These are phyloP conservation scores for Epichloe elymi DNA, from an alignment of 2,329 filamentous ascomycete genomes.

Conservation along the genomic window DNA sequence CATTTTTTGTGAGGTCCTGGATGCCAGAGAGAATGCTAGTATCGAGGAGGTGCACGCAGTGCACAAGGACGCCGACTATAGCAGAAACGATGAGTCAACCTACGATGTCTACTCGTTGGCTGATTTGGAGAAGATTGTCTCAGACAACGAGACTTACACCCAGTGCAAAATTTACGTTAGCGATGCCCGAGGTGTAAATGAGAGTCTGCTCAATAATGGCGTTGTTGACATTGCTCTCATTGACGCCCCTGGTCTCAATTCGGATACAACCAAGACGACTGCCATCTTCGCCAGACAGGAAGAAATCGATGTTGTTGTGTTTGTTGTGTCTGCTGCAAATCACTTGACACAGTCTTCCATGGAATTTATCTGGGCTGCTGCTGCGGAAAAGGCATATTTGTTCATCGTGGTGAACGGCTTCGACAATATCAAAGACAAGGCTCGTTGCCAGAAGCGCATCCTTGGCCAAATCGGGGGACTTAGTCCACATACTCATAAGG, in stretches of 20 bases:
- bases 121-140: conserved; percentile 78
- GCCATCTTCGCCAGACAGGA: conserved; percentile 95
- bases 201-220: conserved; percentile 91
- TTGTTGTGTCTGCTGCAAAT: conserved; percentile 93
- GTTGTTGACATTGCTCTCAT: conserved; percentile 97
- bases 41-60: conserved; percentile 94
- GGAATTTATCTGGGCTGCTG: conserved; percentile 93
- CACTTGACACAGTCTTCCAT: conserved; percentile 97
- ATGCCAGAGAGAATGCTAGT: conserved; percentile 79
- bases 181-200: conserved; percentile 77
- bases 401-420: conserved; percentile 99
- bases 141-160: conserved; percentile 76
- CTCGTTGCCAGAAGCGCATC: conserved; percentile 83
- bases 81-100: conserved; percentile 83
- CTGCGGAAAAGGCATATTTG: conserved; percentile 93
- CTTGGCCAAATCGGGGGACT: conserved; percentile 75
- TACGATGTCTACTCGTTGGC: conserved; percentile 74
- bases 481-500: conserved; percentile 89
- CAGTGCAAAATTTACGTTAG: conserved; percentile 97
- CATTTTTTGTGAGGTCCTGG: conserved; percentile 95
- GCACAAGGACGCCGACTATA: conserved; percentile 66
- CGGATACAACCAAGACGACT: conserved; percentile 92
- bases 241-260: conserved; percentile 89
- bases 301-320: conserved; percentile 97
- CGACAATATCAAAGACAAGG: conserved; percentile 84